Evolutionary conservation across 2,329 filamentous ascomycete species (phyloP), one percentile per base, ranked within the genome.

Genomic region (Cladosporium colombiae): DNA sequence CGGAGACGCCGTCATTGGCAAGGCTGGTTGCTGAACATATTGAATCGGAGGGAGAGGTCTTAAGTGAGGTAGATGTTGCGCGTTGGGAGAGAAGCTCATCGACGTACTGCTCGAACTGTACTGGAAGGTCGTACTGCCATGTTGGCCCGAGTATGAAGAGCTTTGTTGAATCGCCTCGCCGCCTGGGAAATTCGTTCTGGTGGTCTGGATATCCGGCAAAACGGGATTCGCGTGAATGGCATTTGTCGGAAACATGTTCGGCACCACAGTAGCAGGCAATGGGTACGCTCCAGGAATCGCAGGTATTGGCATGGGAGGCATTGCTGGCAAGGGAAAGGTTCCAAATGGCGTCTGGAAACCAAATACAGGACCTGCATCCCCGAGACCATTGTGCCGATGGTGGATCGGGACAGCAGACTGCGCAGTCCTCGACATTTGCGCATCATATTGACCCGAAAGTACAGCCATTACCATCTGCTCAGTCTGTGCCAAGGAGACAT

Each of bases 101-200:
- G 46, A 60, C 8, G 62, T 61, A 46, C 67, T 67, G 55, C 62
- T 67, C 0, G 56, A 57, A 21, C 49, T 62, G 40, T 68, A 68
- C 8, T 55, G 50, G 58, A 68, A 62, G 1, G 33, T 46, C 2
- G 44, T 49, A 18, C 29, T 61, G 27, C 65, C 65, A 25, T 55
- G 16, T 25, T 52, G 55, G 3, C 65, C 67, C 21, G 65, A 62
- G 52, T 53, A 55, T 14, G 40, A 63, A n/a, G 64, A n/a, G 44
- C 35, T 63, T 16, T 65, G 65, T 18, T 68, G 65, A 25, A 46
- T 23, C 3, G 62, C 62, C 3, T 40, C 35, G 16, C 65, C 65
- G 35, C 67, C 65, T 18, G 65, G 65, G 44, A 67, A 31, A 10
- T 21, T n/a, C 25, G 50, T 63, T 49, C 50, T 56, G 4, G 50